Evolutionary conservation across 2,329 filamentous ascomycete genomes (phyloP).

Genomic region (Pseudogymnoascus sp.): DNA sequence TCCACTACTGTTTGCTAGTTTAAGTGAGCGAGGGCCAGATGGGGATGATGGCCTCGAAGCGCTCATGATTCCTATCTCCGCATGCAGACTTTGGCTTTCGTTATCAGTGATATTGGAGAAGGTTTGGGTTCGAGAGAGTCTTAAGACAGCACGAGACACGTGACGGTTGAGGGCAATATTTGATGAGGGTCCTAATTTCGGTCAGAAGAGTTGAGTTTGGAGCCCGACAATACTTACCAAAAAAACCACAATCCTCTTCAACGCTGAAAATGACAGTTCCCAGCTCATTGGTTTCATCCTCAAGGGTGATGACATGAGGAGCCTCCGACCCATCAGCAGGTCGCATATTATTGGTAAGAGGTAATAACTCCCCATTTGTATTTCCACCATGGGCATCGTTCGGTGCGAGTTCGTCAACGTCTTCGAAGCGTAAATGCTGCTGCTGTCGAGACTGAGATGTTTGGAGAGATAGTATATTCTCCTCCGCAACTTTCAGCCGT

Average conservation of each 20-base stretch:
- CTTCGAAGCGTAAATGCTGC: constrained; percentile 23
- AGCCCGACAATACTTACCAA: constrained; percentile 20
- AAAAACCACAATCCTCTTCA: constrained; percentile 29
- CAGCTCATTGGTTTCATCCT: constrained; percentile 25
- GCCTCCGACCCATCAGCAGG: constrained; percentile 14
- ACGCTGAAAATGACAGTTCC: constrained; percentile 26
- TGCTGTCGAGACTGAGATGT: constrained; percentile 30
- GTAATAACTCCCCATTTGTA: not conserved
- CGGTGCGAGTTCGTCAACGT: constrained; percentile 31
- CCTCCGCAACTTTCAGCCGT: constrained; percentile 25
- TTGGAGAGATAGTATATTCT: constrained; percentile 19
- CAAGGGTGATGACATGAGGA: constrained; percentile 8
- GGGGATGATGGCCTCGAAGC: constrained; percentile 20
- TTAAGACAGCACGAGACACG: constrained; percentile 27
- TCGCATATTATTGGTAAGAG: not conserved
- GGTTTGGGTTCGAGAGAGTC: constrained; percentile 6
- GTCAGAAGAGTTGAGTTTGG: not conserved
- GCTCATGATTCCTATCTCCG: constrained; percentile 16
- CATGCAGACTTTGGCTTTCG: not conserved
- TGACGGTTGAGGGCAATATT: constrained; percentile 35
- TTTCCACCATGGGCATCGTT: constrained; percentile 25
- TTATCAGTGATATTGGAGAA: constrained; percentile 12
- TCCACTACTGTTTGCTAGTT: not conserved
- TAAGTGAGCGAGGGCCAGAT: not conserved
- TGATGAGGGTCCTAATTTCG: constrained; percentile 31